These are phyloP conservation scores for Trypanosoma caninum DNA, from an alignment of 208 protist genomes.

Conservation along the genomic window DNA sequence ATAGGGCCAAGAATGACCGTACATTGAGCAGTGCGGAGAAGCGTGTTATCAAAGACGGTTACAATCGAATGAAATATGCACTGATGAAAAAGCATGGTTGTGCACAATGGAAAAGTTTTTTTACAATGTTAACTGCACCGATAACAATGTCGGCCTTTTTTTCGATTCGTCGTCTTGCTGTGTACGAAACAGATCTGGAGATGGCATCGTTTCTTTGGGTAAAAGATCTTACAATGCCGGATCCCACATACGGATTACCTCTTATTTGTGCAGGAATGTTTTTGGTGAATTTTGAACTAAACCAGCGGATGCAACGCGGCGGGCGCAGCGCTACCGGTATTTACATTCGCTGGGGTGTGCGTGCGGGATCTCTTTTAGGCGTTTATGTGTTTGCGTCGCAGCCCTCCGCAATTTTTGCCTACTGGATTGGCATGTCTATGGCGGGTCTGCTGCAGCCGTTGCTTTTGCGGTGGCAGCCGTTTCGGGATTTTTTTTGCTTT, in stretches of 20 bases:
- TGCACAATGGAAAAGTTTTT: constrained; percentile 79
- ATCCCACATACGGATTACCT: constrained; percentile 77
- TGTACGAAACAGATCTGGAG: constrained; percentile 84
- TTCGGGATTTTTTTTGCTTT: constrained; percentile 80
- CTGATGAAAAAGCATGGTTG: constrained; percentile 82
- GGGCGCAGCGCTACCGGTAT: constrained; percentile 65
- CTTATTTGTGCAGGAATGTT: constrained; percentile 82
- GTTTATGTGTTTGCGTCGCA: constrained; percentile 82
- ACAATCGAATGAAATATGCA: constrained; percentile 84
- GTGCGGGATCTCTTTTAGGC: constrained; percentile 50
- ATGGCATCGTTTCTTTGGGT: constrained; percentile 84
- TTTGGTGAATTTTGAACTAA: constrained; percentile 87
- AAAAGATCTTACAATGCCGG: constrained; percentile 81
- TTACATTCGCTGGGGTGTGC: constrained; percentile 79
- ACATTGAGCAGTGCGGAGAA: constrained; percentile 79
- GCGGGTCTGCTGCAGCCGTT: constrained; percentile 81
- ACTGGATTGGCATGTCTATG: constrained; percentile 86
- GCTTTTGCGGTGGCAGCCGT: constrained; percentile 80
- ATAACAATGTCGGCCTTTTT: constrained; percentile 84
- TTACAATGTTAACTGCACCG: constrained; percentile 65
- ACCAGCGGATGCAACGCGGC: constrained; percentile 82
- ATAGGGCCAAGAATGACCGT: constrained; percentile 74
- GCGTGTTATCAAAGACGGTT: constrained; percentile 81
- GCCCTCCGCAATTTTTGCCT: constrained; percentile 83
- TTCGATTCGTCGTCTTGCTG: constrained; percentile 72